Evolutionary conservation across 1,284 basidiomycete species (phyloP).

Genomic region (Boletellus deceptivus): DNA sequence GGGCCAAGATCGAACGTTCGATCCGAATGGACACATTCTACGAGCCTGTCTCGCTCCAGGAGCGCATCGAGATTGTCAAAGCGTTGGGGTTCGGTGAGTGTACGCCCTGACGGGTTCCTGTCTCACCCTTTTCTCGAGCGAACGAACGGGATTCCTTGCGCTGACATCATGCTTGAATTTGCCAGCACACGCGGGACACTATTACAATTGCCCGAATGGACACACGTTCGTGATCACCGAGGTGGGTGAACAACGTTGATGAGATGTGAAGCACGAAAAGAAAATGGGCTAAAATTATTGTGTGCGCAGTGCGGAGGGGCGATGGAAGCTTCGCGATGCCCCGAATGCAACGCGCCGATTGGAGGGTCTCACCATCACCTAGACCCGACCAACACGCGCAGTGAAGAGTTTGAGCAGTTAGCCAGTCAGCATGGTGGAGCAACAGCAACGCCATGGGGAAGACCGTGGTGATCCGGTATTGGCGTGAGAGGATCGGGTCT

Average conservation of each 20-base stretch:
- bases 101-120: neutral
- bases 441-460: constrained; percentile 4
- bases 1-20: constrained; percentile 32
- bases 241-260: constrained; percentile 22
- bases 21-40: constrained; percentile 39
- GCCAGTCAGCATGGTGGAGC: constrained; percentile 23
- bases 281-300: constrained; percentile 4
- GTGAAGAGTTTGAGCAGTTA: constrained; percentile 44
- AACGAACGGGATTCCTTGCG: no score
- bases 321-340: constrained; percentile 42
- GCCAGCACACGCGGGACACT: constrained; percentile 44
- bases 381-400: constrained; percentile 42
- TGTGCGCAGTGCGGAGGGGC: constrained; percentile 52
- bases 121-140: neutral
- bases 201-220: constrained; percentile 46
- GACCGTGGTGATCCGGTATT: constrained; percentile 18
- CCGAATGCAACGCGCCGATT: constrained; percentile 52
- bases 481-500: neutral
- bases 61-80: constrained; percentile 43
- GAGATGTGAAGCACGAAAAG: no score
- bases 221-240: constrained; percentile 50
- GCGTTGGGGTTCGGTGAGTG: constrained; percentile 40
- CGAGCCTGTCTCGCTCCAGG: constrained; percentile 41
- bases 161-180: no score
- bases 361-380: constrained; percentile 48